A percentile compares a stretch with the other conserved stretches of the same genome.
Conservation (phyloP, 371 early-diverging fungal genomes). For the Mucor circinelloides region DNA sequence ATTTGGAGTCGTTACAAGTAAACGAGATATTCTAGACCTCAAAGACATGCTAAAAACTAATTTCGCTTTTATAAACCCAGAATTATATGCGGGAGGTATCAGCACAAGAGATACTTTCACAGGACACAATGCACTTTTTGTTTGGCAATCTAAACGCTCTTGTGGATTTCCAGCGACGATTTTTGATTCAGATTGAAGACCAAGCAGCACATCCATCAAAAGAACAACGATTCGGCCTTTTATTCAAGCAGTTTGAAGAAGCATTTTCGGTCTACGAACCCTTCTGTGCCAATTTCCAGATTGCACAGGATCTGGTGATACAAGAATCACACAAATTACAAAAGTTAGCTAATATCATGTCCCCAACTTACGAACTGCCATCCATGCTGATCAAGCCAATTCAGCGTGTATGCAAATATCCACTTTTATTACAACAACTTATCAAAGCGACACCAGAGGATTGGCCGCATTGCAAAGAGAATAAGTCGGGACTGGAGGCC, state of each 20-base stretch:
- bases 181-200: slow-evolving; percentile 88
- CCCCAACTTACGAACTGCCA: slow-evolving; percentile 84
- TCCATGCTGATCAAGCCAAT: slow-evolving; percentile 95
- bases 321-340: slow-evolving; percentile 51
- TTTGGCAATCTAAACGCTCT: slow-evolving; percentile 93
- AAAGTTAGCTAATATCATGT: slow-evolving; percentile 68
- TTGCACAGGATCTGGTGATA: slow-evolving; percentile 64
- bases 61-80: slow-evolving; percentile 6
- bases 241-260: slow-evolving; percentile 80
- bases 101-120: slow-evolving; percentile 63
- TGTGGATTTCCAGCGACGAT: slow-evolving; percentile 95
- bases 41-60: background rate
- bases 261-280: slow-evolving; percentile 91
- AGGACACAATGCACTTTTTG: slow-evolving; percentile 73
- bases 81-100: slow-evolving; percentile 58
- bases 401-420: slow-evolving; percentile 96
- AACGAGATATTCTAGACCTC: background rate
- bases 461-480: slow-evolving; percentile 75
- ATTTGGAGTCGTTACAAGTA: slow-evolving; percentile 71
- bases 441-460: slow-evolving; percentile 73
- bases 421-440: slow-evolving; percentile 84
- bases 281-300: slow-evolving; percentile 89
- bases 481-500: slow-evolving; percentile 73
- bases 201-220: slow-evolving; percentile 66
- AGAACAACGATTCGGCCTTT: slow-evolving; percentile 88